Base-by-base conservation (phyloP, 225 moss, liverwort and hornwort genomes). In the Straminergon stramineum region DNA sequence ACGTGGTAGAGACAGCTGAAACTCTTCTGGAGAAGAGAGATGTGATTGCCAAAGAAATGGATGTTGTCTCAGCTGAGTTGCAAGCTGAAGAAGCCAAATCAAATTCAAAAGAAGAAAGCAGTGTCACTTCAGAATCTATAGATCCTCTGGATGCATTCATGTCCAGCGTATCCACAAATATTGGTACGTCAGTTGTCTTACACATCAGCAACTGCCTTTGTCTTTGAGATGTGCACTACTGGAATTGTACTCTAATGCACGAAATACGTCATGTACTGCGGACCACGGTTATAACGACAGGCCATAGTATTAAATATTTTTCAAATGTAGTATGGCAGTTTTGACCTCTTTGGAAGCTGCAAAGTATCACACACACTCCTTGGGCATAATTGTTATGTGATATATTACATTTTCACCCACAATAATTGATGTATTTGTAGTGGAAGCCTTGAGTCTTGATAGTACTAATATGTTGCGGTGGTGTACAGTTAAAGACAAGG, bases 101-200 rank as follows among this genome's bases (percentile, higher is more conserved):
- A 83, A 85, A n/a, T n/a, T 75, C 90, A 75, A 90, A 91, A 75
- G 90, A 85, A 91, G 93, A 88, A 56, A 91, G 75, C 80, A 90
- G 82, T 78, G 86, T 75, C 67, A 84, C 86, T 84, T 86, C 88
- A 57, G 94, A 94, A 87, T 94, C 92, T 83, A 85, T 93, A 84
- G 99, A 99, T 92, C 97, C 97, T 37, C 84, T 99, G 74, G 99
- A 97, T 92, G 95, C 92, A 53, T 99, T 96, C 87, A 99, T 99
- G 99, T 95, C 97, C n/a, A 94, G 91, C 69, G 91, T 99, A 71
- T 97, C 99, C 34, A 91, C 97, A 76, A 91, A 95, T 58, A 99
- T 97, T 83, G 93, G 99, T 99, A 93, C 64, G 90, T 69, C 91
- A 77, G 39, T 78, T 87, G 34, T 70, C 74, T 82, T 48, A 34